phyloP scores from a whole-genome alignment of 306 rosid species.

The Luffa aegyptiaca region DNA sequence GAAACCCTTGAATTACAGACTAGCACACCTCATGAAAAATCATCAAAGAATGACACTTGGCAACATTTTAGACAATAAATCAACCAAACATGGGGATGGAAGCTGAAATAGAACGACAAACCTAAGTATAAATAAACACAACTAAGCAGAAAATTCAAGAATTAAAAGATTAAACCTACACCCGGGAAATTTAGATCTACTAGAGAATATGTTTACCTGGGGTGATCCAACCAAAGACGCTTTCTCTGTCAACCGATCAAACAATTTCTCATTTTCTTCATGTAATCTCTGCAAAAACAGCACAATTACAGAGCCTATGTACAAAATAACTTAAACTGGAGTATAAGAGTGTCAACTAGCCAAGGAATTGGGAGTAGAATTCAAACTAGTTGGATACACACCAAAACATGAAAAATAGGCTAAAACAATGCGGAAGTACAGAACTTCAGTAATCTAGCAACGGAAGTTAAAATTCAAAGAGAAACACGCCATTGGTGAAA shows the following conservation, averaged over 20 bases:
- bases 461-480: too few relatives aligned
- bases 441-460: too few relatives aligned
- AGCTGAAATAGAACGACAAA: neutral
- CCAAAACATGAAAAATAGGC: too few relatives aligned
- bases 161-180: too few relatives aligned
- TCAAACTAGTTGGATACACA: too few relatives aligned
- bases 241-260: conserved; percentile 80
- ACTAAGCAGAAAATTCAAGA: neutral
- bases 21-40: neutral
- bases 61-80: neutral
- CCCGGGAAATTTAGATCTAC: too few relatives aligned
- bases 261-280: conserved; percentile 91
- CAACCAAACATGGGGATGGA: neutral
- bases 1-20: neutral
- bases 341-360: too few relatives aligned
- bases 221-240: conserved; percentile 38
- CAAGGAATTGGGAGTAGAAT: too few relatives aligned
- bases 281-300: conserved; percentile 67
- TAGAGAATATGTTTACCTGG: too few relatives aligned
- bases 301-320: neutral
- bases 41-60: neutral
- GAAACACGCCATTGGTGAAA: too few relatives aligned
- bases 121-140: neutral
- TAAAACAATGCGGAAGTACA: too few relatives aligned
- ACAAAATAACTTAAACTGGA: neutral